Conservation (phyloP, 108 stramenopile species). For the Discostella stelligeroides region DNA sequence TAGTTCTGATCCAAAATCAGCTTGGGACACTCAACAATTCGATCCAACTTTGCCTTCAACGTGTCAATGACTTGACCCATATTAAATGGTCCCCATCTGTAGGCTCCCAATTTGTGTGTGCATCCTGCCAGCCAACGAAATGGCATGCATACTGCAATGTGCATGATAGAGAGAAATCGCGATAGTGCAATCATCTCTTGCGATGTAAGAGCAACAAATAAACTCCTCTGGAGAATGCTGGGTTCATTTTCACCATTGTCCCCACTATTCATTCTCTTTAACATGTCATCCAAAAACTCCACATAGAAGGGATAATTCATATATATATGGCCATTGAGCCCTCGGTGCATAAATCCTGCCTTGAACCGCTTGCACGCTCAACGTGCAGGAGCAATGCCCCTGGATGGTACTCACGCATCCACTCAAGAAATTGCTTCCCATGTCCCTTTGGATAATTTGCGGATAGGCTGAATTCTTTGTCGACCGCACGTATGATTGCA, state of each 20-base stretch:
- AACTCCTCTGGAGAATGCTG: background rate
- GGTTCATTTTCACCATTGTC: background rate
- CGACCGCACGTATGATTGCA: background rate
- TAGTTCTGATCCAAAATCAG: conserved; percentile 17
- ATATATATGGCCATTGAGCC: conserved; percentile 7
- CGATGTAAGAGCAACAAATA: conserved; percentile 10
- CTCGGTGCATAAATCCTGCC: background rate
- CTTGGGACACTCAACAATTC: background rate
- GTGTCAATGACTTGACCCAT: conserved; percentile 14
- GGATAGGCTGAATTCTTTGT: too few species aligned
- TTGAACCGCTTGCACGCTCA: conserved; percentile 1
- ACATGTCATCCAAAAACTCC: too few species aligned
- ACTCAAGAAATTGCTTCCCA: conserved; percentile 7
- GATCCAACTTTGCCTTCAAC: background rate
- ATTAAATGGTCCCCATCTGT: background rate
- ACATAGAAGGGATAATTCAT: conserved; percentile 8
- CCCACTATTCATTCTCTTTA: too few species aligned
- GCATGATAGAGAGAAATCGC: conserved; percentile 15
- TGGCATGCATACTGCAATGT: conserved; percentile 16
- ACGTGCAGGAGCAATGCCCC: conserved; percentile 17
- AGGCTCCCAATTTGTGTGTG: conserved; percentile 11
- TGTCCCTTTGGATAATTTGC: too few species aligned
- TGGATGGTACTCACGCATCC: conserved; percentile 9
- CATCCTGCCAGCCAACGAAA: conserved; percentile 6
- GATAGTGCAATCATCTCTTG: conserved; percentile 3